Evolutionary conservation across 2,329 filamentous ascomycete species (phyloP).

Genomic region (Hirsutella rhossiliensis): DNA sequence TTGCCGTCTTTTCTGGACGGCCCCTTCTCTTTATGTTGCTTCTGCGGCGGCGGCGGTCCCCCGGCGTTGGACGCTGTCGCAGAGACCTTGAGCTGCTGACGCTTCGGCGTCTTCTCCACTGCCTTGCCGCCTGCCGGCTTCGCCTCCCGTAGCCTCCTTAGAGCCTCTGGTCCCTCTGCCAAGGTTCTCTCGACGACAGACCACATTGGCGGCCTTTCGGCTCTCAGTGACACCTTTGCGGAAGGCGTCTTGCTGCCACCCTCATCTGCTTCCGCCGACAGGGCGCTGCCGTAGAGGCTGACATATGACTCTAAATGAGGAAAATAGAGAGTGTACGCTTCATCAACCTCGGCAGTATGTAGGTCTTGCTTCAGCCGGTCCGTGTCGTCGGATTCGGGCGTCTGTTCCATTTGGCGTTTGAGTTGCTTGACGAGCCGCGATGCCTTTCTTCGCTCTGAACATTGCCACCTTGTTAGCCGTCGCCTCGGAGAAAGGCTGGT

Average conservation of each 20-base stretch:
- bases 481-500: neutral
- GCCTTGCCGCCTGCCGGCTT: conserved; percentile 11
- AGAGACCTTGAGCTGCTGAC: conserved; percentile 1
- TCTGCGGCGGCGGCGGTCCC: neutral
- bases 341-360: conserved; percentile 60
- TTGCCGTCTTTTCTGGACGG: conserved; percentile 9
- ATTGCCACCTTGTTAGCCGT: neutral
- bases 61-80: neutral
- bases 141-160: conserved; percentile 46
- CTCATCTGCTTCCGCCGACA: conserved; percentile 24
- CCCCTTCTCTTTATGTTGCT: conserved; percentile 6
- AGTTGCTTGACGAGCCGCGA: conserved; percentile 54
- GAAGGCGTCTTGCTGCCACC: conserved; percentile 24
- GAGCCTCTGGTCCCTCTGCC: conserved; percentile 36
- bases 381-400: conserved; percentile 37
- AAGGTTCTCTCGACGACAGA: conserved; percentile 51
- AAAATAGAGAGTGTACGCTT: conserved; percentile 63
- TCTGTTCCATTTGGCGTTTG: conserved; percentile 40
- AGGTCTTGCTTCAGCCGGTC: conserved; percentile 41
- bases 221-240: conserved; percentile 30
- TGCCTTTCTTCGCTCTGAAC: conserved; percentile 59
- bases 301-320: conserved; percentile 62
- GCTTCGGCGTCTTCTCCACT: conserved; percentile 4
- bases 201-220: conserved; percentile 53
- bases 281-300: conserved; percentile 39